Conservation (phyloP, 345 rosid species). For the Rubroshorea leprosula region DNA sequence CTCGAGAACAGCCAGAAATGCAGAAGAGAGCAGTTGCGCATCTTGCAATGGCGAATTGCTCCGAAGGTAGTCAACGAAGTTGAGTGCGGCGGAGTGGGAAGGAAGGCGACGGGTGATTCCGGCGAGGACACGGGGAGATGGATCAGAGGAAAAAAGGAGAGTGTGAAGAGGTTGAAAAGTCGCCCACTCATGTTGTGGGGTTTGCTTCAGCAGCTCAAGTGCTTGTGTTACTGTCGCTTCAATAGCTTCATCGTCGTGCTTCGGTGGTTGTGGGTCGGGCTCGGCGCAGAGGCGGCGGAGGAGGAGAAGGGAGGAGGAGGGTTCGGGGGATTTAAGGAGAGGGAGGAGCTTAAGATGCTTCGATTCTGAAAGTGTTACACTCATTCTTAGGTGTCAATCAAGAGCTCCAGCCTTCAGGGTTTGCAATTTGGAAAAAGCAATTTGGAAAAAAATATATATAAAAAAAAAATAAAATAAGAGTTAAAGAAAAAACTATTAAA, state of each 20-base stretch:
- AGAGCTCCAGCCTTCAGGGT: too few relatives aligned
- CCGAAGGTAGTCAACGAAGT: slow-evolving; percentile 46
- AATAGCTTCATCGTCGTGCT: slow-evolving; percentile 23
- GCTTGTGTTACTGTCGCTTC: slow-evolving; percentile 31
- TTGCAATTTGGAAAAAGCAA: too few relatives aligned
- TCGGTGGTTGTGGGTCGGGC: slow-evolving; percentile 8
- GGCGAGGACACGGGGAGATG: slow-evolving; percentile 31
- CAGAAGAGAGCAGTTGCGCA: slow-evolving; percentile 31
- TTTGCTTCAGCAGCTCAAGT: slow-evolving; percentile 33
- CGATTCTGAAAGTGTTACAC: slow-evolving; percentile 17
- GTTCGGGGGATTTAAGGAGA: slow-evolving; percentile 4
- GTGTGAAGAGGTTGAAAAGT: slow-evolving; percentile 33
- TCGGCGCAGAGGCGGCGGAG: slow-evolving; percentile 30
- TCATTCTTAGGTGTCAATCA: slow-evolving; percentile 19
- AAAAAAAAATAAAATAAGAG: too few relatives aligned
- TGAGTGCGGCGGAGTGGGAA: slow-evolving; percentile 48
- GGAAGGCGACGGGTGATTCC: slow-evolving; percentile 49
- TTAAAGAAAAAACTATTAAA: too few relatives aligned
- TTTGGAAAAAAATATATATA: too few relatives aligned
- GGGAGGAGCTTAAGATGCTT: slow-evolving; percentile 21
- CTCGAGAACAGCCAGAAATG: slow-evolving; percentile 52
- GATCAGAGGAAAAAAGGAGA: slow-evolving; percentile 37
- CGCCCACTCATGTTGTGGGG: slow-evolving; percentile 53
- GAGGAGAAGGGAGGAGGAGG: slow-evolving; percentile 4
- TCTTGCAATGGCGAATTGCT: slow-evolving; percentile 27